Base-by-base conservation (phyloP, 306 rosid species). In the Lathyrus aphaca region DNA sequence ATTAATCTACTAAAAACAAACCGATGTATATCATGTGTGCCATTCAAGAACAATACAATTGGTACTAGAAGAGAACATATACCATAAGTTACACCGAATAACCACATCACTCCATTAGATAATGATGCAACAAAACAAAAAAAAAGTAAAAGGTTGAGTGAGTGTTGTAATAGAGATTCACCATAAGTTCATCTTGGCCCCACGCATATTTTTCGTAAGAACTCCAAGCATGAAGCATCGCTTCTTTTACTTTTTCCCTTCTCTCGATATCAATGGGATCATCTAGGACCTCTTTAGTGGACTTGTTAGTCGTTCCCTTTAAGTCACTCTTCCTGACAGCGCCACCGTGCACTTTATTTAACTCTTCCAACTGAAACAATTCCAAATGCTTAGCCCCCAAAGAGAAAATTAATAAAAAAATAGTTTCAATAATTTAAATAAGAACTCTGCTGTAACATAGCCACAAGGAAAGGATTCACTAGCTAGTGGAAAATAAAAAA, bases 171-270 rank as follows among this genome's bases (percentile, higher is more conserved):
- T 55, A 48, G 58, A 55, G 46, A 77, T 69, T 57, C 48, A 57
- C 23, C 64, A 29, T 57, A 91, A 95, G 97, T 85, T 95, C 99
- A 74, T 95, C 99, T 74, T 91, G 91, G 48, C 97, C 99, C 99
- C 99, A 95, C 10, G 99, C 97, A 77, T 84, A 95, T 64, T 86
- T 89, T 82, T 86, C 97, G 45, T 95, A 95, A 65, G 99, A 95
- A 80, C 80, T 83, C 99, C 99, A 95, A 49, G 99, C 97, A 66
- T 91, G 99, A 73, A 87, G 74, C 97, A 89, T 91, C 66, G 99
- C 99, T 71, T 95, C 99, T 74, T 87, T 95, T 32, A 95, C 99
- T 73, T 87, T 95, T 69, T 87, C 88, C 83, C 93, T 83, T 75
- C 99, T 84, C 73, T 86, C 53, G 44, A 44, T 69, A 53, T 87